These are phyloP conservation scores for Daldinia grandis DNA, from an alignment of 495 filamentous ascomycete genomes.

Conservation along the genomic window DNA sequence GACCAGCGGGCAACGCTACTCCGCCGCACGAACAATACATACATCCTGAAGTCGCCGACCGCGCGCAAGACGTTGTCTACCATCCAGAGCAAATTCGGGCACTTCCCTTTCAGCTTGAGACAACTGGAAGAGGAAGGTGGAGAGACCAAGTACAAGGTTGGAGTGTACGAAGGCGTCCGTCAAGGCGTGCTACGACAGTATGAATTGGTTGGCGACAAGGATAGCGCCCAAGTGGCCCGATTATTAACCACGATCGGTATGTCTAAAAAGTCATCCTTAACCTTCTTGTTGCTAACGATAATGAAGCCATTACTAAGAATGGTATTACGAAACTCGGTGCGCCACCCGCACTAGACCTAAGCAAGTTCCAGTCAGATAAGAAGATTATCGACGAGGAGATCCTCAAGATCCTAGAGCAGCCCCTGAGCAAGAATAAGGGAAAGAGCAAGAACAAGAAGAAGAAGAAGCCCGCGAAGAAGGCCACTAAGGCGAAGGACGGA, in stretches of 20 bases:
- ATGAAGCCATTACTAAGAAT: slow-evolving; percentile 94
- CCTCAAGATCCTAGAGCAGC: slow-evolving; percentile 89
- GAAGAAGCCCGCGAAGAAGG: slow-evolving; percentile 74
- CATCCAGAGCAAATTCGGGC: slow-evolving; percentile 94
- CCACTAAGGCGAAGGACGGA: slow-evolving; percentile 53
- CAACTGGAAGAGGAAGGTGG: slow-evolving; percentile 93
- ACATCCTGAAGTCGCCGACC: slow-evolving; percentile 88
- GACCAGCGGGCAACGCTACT: slow-evolving; percentile 89
- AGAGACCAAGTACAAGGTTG: slow-evolving; percentile 82
- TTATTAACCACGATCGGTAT: slow-evolving; percentile 91
- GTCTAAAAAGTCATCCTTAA: slow-evolving; percentile 42
- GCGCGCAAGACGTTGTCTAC: slow-evolving; percentile 91
- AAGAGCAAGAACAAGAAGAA: slow-evolving; percentile 95
- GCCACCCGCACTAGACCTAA: slow-evolving; percentile 74
- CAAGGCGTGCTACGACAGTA: slow-evolving; percentile 90
- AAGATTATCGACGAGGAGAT: slow-evolving; percentile 97
- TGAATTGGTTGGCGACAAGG: slow-evolving; percentile 93
- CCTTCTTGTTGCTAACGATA: slow-evolving; percentile 30
- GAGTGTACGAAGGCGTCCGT: slow-evolving; percentile 93
- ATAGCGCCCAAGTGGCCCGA: slow-evolving; percentile 80
- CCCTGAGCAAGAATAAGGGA: slow-evolving; percentile 76
- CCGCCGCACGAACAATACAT: slow-evolving; percentile 88
- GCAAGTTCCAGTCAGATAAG: slow-evolving; percentile 90
- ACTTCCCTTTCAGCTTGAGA: slow-evolving; percentile 96
- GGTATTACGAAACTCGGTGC: slow-evolving; percentile 84